phyloP scores from a whole-genome alignment of 2,329 filamentous ascomycete species.

The Trichoderma koningiopsis region DNA sequence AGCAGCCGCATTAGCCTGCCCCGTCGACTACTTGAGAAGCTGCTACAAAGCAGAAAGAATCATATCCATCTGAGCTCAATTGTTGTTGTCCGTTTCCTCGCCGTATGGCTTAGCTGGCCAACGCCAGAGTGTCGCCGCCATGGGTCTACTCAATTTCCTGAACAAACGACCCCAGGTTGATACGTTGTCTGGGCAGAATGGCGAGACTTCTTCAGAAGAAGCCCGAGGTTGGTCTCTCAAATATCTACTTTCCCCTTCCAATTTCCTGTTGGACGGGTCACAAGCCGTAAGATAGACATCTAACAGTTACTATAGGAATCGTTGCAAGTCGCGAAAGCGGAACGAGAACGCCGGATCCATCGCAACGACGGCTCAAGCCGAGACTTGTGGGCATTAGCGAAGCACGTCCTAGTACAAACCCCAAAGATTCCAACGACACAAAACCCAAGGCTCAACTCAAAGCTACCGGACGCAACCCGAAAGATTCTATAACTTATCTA shows the following conservation, averaged over 20 bases:
- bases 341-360: slow-evolving; percentile 12
- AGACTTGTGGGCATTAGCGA: slow-evolving; percentile 22
- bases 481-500: slow-evolving; percentile 3
- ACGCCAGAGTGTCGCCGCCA: slow-evolving; percentile 15
- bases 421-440: neutral
- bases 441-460: neutral
- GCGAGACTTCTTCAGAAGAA: neutral
- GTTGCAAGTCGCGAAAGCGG: slow-evolving; percentile 11
- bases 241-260: neutral
- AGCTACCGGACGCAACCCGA: neutral
- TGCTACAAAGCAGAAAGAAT: neutral
- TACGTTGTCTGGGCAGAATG: neutral
- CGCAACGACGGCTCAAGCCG: slow-evolving; percentile 20
- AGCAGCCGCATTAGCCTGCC: neutral
- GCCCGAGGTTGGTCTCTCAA: slow-evolving; percentile 17
- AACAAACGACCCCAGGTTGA: slow-evolving; percentile 23
- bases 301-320: slow-evolving; percentile 10
- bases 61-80: neutral
- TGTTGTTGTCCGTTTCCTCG: neutral
- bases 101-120: slow-evolving; percentile 17
- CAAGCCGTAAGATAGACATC: neutral
- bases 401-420: neutral
- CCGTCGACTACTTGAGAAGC: neutral
- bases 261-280: neutral
- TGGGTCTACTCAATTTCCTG: slow-evolving; percentile 25